A percentile compares a stretch with the other conserved stretches of the same genome.
phyloP scores from a whole-genome alignment of 148 eudicot genomes.

The Chenopodium quinoa region DNA sequence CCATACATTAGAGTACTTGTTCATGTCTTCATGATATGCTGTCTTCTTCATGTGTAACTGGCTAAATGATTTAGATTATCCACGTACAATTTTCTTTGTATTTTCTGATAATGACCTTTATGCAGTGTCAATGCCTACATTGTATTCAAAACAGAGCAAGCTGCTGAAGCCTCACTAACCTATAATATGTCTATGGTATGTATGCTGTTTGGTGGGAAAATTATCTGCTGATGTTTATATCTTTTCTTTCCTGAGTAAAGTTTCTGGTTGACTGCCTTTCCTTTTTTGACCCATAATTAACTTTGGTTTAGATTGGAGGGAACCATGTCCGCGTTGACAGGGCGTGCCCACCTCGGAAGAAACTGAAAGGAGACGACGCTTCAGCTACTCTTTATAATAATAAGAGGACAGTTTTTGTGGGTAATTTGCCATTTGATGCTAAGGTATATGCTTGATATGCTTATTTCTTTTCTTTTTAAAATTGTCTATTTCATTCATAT shows the following conservation, averaged over 20 bases:
- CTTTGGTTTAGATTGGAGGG: constrained; percentile 64
- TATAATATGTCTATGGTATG: constrained; percentile 94
- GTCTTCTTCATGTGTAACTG: neutral
- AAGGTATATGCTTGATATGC: constrained; percentile 46
- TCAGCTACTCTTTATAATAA: constrained; percentile 57
- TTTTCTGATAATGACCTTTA: constrained; percentile 2
- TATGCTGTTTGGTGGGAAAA: constrained; percentile 5
- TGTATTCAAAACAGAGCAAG: constrained; percentile 77
- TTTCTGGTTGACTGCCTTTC: neutral
- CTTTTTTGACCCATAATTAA: neutral
- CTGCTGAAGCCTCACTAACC: constrained; percentile 80
- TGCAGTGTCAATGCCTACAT: constrained; percentile 84
- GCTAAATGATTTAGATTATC: neutral
- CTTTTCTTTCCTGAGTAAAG: neutral
- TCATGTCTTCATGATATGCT: neutral
- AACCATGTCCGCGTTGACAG: constrained; percentile 94
- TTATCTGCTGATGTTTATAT: neutral
- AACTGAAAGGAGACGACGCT: constrained; percentile 70
- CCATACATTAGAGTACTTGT: neutral
- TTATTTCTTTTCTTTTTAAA: neutral
- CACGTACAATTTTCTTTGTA: neutral
- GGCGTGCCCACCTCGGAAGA: constrained; percentile 99
- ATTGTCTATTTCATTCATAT: neutral
- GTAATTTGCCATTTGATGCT: constrained; percentile 96
- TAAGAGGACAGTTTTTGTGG: constrained; percentile 81